Base-by-base conservation (phyloP, 805 yeast species). In the Ogataea trehalophila region DNA sequence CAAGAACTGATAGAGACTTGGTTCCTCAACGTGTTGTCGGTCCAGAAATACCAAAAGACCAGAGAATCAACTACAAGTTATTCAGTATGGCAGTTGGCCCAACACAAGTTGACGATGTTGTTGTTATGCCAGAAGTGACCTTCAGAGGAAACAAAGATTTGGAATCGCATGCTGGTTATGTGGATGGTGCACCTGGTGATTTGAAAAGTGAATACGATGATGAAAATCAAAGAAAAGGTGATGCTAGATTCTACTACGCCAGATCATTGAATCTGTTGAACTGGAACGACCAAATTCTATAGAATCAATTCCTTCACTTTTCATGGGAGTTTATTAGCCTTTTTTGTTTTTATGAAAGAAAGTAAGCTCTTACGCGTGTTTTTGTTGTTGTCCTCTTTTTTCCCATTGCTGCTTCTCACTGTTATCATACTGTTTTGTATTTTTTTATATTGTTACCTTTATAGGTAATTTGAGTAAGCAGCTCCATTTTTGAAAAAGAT, bases 101-200 rank as follows among this genome's bases (percentile, higher is more conserved):
- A 16, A 61, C 65, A n/a, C 65, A 63, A 48, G 56, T 63, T 14
- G 60, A 58, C 35, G 67, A 61, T 37, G 53, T 61, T 14, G 55
- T 61, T 3, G 45, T 64, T 3, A 49, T 62, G 51, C 68, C 68
- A 6, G 55, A 59, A 36, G 56, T 64, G n/a, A 48, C 64, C 3
- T 64, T 64, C 42, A 58, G 52, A 33, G 68, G 68, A 15, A 41
- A 44, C 15, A 34, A 45, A 39, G 54, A 53, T 41, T 35, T 48
- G 14, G 54, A 53, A 18, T 39, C 33, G 26, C 47, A 42, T 37
- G 26, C 37, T 15, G 38, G 34, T 16, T 36, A 14, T 4, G 23
- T 33, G 6, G 26, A 23, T 9, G 39, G 23, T 37, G 23, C 20
- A 14, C 39, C 29, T 20, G 39, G 33, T 39, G 40, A 20, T 4